Base-by-base conservation (phyloP, 1,139 yeast species). In the Meyerozyma elateridarum region DNA sequence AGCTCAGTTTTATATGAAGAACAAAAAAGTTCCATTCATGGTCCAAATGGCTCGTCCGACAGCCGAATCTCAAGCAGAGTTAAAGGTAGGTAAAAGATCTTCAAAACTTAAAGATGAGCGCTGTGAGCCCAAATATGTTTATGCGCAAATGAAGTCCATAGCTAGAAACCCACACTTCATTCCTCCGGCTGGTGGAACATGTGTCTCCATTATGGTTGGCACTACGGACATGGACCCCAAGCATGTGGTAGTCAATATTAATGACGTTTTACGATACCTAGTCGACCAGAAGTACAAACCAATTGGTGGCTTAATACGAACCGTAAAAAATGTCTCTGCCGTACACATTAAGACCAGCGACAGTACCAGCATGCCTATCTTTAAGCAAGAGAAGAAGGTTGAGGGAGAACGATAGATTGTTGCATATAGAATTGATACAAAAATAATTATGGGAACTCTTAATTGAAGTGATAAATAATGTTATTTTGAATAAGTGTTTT, bases 21-120 rank as follows among this genome's bases (percentile, higher is more conserved):
- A 75, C 38, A 75, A 73, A 38, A 79, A 76, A 44, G 59, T 78
- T 5, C 91, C 91, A 4, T 73, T 65, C 45, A 71, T 79, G 66
- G 51, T 83, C 2, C 84, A 79, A 50, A 70, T 82, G 76, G 77
- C 83, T 1, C 66, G 56, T 40, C 76, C 77, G 6, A 15, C 27
- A 5, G 18, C 27, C 2, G 56, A 61, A 20, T 61, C 68, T 1
- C 65, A 64, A 19, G 69, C 68, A 4, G 42, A 52, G 32, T 47
- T 64, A 11, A 52, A 57, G 1, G 54, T 52, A 33, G 56, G 59
- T 8, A 53, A 56, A 16, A 60, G 54, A 39, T 54, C 70, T 1
- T 54, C 56, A 29, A 68, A 67, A 37, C 48, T 66, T 20, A 69
- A 68, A 39, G 79, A 73, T 46, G 78, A 73, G 33, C 51, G 73